These are phyloP conservation scores for Boletus nobilissimus DNA, from an alignment of 1,284 basidiomycete species.

Conservation along the genomic window DNA sequence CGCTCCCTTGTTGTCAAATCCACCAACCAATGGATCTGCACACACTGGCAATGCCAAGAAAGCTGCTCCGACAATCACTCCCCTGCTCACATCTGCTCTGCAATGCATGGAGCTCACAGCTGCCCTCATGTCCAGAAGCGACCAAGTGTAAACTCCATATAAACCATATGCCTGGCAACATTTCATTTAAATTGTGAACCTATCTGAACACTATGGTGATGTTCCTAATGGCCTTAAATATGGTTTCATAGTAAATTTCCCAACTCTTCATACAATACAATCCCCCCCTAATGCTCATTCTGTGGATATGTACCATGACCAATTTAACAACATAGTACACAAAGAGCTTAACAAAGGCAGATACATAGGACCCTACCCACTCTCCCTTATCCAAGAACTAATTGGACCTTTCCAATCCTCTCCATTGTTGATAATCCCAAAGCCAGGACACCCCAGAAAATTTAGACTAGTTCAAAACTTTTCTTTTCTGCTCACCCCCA, in stretches of 20 bases:
- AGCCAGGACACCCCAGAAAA: no score
- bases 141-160: not conserved
- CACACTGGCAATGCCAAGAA: not conserved
- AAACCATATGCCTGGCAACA: not conserved
- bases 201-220: not conserved
- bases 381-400: not conserved
- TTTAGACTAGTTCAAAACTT: no score
- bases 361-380: not conserved
- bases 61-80: not conserved
- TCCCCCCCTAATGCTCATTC: not conserved
- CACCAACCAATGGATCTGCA: not conserved
- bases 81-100: not conserved
- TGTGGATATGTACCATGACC: accelerated
- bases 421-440: no score
- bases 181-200: not conserved
- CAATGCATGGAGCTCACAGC: not conserved
- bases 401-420: not conserved
- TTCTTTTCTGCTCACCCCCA: no score
- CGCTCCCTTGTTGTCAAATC: not conserved
- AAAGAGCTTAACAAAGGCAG: not conserved
- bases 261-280: not conserved
- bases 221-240: not conserved
- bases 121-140: not conserved
- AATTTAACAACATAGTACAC: not conserved
- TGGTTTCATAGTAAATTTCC: not conserved